Evolutionary conservation across 306 rosid genomes (phyloP).

Genomic region (Bauhinia variegata): DNA sequence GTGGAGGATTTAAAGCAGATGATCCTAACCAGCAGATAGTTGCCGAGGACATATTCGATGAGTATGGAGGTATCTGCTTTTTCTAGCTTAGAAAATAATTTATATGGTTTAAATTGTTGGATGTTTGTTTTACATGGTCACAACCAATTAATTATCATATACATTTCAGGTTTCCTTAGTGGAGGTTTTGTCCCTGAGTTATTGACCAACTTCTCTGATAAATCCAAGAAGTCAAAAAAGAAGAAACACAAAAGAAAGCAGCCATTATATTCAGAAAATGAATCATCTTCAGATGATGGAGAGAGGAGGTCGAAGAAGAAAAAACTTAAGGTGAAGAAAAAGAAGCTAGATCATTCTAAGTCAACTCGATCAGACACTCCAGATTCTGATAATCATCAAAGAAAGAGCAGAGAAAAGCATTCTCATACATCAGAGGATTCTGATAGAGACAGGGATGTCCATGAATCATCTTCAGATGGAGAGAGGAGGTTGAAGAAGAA

Average conservation of each 20-base stretch:
- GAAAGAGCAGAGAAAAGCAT: constrained; percentile 45
- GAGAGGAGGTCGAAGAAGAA: constrained; percentile 48
- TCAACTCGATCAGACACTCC: constrained; percentile 61
- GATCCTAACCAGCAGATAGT: constrained; percentile 99
- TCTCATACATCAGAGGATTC: constrained; percentile 19
- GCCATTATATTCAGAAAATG: constrained; percentile 47
- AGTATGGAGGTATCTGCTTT: constrained; percentile 81
- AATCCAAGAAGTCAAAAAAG: constrained; percentile 72
- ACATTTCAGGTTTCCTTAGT: constrained; percentile 72
- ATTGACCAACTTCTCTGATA: constrained; percentile 65
- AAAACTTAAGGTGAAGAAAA: constrained; percentile 49
- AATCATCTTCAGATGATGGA: constrained; percentile 49
- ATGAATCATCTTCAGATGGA: constrained; percentile 47
- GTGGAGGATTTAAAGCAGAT: constrained; percentile 89
- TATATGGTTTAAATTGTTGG: not conserved
- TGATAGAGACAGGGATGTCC: not conserved
- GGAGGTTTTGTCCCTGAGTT: constrained; percentile 70
- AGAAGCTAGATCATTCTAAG: constrained; percentile 45
- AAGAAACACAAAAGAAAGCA: constrained; percentile 51
- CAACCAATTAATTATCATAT: constrained; percentile 4
- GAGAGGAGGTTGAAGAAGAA: constrained; percentile 48
- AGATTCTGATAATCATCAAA: constrained; percentile 41
- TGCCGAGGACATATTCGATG: constrained; percentile 93
- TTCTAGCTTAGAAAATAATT: constrained; percentile 13
- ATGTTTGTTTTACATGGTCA: constrained; percentile 22